Conservation (phyloP, 129 eudicot species). For the Tagetes erecta region DNA sequence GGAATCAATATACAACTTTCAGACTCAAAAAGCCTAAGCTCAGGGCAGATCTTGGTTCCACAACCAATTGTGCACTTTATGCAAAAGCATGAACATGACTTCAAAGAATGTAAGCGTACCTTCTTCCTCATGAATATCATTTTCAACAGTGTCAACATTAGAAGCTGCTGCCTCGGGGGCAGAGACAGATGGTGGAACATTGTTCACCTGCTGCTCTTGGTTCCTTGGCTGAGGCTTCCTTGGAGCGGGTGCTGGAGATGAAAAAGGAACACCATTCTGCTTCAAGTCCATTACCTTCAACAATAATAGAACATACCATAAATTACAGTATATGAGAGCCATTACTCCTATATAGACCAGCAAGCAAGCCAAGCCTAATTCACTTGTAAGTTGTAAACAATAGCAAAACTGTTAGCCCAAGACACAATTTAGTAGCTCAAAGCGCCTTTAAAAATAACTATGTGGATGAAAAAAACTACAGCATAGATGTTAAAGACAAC, state of each 20-base stretch:
- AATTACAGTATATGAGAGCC: background rate
- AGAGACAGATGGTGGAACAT: slow-evolving; percentile 35
- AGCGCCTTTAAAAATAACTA: background rate
- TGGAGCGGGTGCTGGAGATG: slow-evolving; percentile 49
- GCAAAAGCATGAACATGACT: slow-evolving; percentile 21
- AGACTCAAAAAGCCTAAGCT: too few relatives aligned
- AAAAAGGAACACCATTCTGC: slow-evolving; percentile 54
- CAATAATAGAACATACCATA: slow-evolving; percentile 12
- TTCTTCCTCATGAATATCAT: slow-evolving; percentile 71
- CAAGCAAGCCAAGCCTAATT: background rate
- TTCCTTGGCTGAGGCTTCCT: slow-evolving; percentile 49
- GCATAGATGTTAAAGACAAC: slow-evolving; percentile 21
- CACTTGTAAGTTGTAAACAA: background rate
- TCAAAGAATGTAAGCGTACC: slow-evolving; percentile 38
- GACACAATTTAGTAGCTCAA: background rate
- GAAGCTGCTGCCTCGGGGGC: slow-evolving; percentile 43
- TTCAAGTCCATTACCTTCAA: slow-evolving; percentile 75
- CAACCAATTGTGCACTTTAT: background rate
- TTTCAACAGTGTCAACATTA: slow-evolving; percentile 48
- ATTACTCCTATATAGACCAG: background rate
- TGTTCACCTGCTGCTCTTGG: slow-evolving; percentile 49
- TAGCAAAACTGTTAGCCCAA: background rate
- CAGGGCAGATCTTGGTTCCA: background rate
- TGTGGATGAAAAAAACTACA: background rate
- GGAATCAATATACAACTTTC: background rate